Conservation (phyloP, 2,329 filamentous ascomycete species). For the Sphaerulina musiva region DNA sequence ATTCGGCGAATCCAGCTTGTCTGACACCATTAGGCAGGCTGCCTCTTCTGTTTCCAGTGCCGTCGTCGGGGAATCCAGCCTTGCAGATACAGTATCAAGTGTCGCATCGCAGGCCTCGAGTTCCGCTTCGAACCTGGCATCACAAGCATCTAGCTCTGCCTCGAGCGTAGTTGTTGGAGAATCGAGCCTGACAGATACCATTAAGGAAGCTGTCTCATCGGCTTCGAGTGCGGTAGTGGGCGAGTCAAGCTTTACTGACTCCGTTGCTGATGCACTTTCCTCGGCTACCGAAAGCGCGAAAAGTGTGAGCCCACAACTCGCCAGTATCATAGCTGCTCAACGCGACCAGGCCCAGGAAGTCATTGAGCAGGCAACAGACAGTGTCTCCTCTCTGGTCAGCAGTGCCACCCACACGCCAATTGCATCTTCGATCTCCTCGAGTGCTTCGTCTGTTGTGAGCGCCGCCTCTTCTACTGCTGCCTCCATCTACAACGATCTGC, state of each 20-base stretch:
- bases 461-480: slow-evolving; percentile 26
- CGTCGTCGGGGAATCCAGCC: slow-evolving; percentile 11
- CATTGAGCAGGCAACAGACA: slow-evolving; percentile 12
- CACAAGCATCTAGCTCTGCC: slow-evolving; percentile 6
- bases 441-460: slow-evolving; percentile 25
- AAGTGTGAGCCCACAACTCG: slow-evolving; percentile 20
- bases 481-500: slow-evolving; percentile 14
- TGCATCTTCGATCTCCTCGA: slow-evolving; percentile 18
- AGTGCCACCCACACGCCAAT: slow-evolving; percentile 9
- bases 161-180: slow-evolving; percentile 26
- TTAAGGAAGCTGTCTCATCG: slow-evolving; percentile 26
- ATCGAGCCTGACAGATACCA: slow-evolving; percentile 25
- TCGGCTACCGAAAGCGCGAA: slow-evolving; percentile 12
- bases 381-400: slow-evolving; percentile 13
- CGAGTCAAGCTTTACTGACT: slow-evolving; percentile 25
- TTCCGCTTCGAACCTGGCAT: neutral
- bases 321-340: slow-evolving; percentile 21
- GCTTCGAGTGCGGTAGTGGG: neutral
- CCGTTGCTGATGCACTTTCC: slow-evolving; percentile 28
- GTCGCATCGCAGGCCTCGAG: slow-evolving; percentile 21
- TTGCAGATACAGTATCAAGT: slow-evolving; percentile 30
- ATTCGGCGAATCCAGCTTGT: slow-evolving; percentile 11
- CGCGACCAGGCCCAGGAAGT: slow-evolving; percentile 19
- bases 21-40: slow-evolving; percentile 12
- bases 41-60: slow-evolving; percentile 16